Conservation (phyloP, 176 grass and related monocot genomes). For the Panicum miliaceum region DNA sequence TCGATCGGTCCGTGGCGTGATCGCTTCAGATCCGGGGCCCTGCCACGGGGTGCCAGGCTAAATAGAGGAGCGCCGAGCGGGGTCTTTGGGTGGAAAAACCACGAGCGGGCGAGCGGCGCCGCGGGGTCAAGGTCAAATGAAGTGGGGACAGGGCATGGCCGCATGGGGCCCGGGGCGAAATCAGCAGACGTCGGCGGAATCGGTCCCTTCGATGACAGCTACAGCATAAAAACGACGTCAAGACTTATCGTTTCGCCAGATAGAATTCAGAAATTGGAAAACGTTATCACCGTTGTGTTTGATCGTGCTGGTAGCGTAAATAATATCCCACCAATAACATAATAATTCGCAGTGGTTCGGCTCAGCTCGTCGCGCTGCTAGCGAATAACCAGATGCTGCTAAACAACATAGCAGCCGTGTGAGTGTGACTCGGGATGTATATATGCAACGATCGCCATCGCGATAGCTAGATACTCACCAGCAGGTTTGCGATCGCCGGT, state of each 20-base stretch:
- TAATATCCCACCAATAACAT: too few species aligned
- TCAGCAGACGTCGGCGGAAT: background rate
- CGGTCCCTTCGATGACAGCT: background rate
- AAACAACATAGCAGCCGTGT: too few species aligned
- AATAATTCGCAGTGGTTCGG: too few species aligned
- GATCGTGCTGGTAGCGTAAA: background rate
- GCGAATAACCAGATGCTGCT: too few species aligned
- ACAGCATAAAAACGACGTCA: slow-evolving; percentile 20
- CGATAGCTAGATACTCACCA: background rate
- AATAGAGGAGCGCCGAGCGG: background rate
- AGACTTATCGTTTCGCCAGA: background rate
- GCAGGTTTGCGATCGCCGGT: background rate
- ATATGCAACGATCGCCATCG: background rate
- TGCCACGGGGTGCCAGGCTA: background rate
- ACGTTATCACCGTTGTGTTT: background rate
- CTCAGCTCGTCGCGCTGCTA: background rate
- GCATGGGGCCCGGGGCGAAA: background rate
- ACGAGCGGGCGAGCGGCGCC: background rate
- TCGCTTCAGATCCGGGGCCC: background rate
- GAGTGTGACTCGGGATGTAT: background rate
- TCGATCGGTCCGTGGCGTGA: background rate
- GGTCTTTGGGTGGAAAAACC: background rate
- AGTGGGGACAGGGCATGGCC: background rate
- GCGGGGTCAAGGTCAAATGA: slow-evolving; percentile 28
- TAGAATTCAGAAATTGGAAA: background rate